Evolutionary conservation across 2,329 filamentous ascomycete species (phyloP).

Genomic region (Arthrobotrys sphaeroides): DNA sequence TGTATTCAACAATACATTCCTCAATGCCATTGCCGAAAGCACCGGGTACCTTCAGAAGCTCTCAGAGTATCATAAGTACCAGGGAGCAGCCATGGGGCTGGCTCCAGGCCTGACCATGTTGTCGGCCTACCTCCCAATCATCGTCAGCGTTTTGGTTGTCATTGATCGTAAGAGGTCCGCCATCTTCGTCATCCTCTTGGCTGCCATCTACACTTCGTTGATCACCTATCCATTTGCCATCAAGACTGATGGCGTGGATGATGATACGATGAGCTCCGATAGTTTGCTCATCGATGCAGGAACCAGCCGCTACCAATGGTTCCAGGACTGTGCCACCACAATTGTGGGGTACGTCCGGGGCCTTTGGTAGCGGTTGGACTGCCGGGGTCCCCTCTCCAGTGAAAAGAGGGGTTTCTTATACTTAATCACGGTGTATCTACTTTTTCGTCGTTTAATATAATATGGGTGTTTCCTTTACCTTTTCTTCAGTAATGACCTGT

Average conservation of each 20-base stretch:
- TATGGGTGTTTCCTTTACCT: too few species aligned
- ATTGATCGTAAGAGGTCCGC: conserved; percentile 38
- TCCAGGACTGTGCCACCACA: neutral
- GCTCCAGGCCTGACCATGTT: neutral
- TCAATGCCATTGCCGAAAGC: conserved; percentile 24
- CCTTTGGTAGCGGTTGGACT: neutral
- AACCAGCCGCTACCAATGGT: neutral
- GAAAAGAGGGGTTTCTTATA: too few species aligned
- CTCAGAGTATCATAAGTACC: neutral
- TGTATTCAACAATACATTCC: conserved; percentile 27
- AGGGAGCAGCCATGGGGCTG: neutral
- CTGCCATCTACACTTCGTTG: conserved; percentile 7
- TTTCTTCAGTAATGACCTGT: neutral
- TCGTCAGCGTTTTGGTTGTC: conserved; percentile 39
- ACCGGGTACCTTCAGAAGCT: conserved; percentile 8
- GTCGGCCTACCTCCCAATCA: conserved; percentile 20
- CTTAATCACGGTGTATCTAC: too few species aligned
- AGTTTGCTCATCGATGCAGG: conserved; percentile 4
- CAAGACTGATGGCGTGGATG: neutral
- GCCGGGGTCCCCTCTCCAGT: neutral
- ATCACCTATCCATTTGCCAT: neutral
- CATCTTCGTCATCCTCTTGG: conserved; percentile 4
- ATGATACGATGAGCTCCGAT: neutral
- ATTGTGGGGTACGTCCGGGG: neutral
- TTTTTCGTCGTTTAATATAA: too few species aligned